These are phyloP conservation scores for Seminavis robusta DNA, from an alignment of 108 stramenopile genomes.

Conservation along the genomic window DNA sequence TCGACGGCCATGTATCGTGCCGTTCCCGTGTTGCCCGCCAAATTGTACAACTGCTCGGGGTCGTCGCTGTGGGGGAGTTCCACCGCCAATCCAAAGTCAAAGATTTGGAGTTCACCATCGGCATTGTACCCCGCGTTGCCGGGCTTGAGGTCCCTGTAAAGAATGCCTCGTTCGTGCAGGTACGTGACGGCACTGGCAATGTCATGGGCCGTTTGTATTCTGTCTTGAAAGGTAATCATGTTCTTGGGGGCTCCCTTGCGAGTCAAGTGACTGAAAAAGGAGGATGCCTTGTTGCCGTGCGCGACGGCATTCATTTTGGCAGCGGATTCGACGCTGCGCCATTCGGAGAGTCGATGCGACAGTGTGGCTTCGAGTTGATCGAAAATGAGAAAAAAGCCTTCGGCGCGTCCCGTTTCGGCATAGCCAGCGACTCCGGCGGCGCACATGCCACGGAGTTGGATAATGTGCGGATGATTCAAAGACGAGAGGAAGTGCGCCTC, in stretches of 20 bases:
- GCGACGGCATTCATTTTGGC: no score
- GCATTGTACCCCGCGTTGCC: slow-evolving; percentile 3
- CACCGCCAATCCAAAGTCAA: slow-evolving; percentile 16
- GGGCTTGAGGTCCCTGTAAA: slow-evolving; percentile 46
- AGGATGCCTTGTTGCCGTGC: no score
- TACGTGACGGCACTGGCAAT: slow-evolving; percentile 39
- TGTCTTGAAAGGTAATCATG: no score
- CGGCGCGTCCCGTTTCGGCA: background rate
- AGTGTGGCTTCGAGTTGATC: no score
- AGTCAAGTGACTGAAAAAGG: no score
- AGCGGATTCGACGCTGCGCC: no score
- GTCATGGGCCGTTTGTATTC: slow-evolving; percentile 29
- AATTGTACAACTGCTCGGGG: slow-evolving; percentile 22
- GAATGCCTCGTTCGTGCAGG: slow-evolving; percentile 36
- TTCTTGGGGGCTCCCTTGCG: no score
- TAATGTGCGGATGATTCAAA: slow-evolving; percentile 38
- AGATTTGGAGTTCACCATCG: slow-evolving; percentile 1
- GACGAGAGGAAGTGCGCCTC: slow-evolving; percentile 20
- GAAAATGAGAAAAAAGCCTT: no score
- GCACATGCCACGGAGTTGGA: slow-evolving; percentile 42
- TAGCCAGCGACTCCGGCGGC: background rate
- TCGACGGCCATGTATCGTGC: slow-evolving; percentile 47
- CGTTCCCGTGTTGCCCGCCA: slow-evolving; percentile 52
- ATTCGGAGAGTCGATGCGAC: no score
- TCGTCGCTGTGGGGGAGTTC: slow-evolving; percentile 6